Evolutionary conservation across 2,329 filamentous ascomycete species (phyloP), one percentile per base, ranked within the genome.

Genomic region (Fusarium sp.): DNA sequence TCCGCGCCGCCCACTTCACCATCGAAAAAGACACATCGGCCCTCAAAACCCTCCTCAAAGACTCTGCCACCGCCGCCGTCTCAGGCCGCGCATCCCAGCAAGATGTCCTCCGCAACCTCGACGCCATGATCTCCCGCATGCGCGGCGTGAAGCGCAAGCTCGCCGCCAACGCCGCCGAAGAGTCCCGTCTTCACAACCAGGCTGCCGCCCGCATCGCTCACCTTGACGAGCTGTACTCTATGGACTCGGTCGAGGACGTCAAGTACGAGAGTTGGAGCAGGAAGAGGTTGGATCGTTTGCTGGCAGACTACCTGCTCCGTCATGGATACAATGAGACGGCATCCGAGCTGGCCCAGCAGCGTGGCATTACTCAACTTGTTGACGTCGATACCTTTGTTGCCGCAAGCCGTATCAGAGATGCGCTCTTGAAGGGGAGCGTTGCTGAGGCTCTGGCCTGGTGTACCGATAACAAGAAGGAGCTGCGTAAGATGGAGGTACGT

Each of bases 181-280:
- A 98, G 76, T 83, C 84, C 53, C 82, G 83, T 14, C 82, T 97
- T 13, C 91, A 96, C 71, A 82, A 82, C 7, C 89, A 96, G 70
- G 86, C 91, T 27, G 85, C 87, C 49, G 89, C 91, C 61, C 86
- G 95, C 29, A 87, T 96, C 55, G 80, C 84, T 23, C 93, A 99
- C 76, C 80, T 99, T 31, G 85, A 91, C 66, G 87, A 93, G 66
- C 81, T 99, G 5, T 92, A 95, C 74, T 77, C 84, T 39, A 91
- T 98, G 69, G 85, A 89, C 53, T 91, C 87, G 58, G 81, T 97
- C 59, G 90, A 92, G 48, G 95, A 99, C 73, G 92, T 96, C 67
- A 92, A 92, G 72, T 99, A 98, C 77, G 94, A 98, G 72, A 81
- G 85, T 53, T 99, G 95, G 95, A 92, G 90, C 58, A 86, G 91